Evolutionary conservation across 192 early-diverging fungal genomes (phyloP).

Genomic region (Coemansia sp.): DNA sequence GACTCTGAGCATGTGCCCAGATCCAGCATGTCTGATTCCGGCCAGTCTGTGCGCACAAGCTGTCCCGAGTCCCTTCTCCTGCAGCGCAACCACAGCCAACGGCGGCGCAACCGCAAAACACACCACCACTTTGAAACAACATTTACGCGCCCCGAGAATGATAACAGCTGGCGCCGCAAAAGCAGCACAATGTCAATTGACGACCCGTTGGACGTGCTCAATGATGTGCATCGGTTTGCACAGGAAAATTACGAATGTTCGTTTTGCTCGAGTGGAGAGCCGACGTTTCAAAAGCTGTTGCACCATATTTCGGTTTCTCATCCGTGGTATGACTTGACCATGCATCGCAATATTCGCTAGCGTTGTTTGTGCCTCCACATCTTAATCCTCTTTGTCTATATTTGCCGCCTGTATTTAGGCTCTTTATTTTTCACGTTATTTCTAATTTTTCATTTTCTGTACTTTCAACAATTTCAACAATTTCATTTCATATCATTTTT

Average conservation of each 20-base stretch:
- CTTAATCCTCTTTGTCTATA: neutral
- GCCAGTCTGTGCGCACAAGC: neutral
- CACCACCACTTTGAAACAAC: neutral
- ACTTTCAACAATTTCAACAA: neutral
- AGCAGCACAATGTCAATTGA: constrained; percentile 1
- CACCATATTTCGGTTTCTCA: constrained; percentile 25
- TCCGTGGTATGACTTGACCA: constrained; percentile 41
- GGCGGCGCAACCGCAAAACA: constrained; percentile 5
- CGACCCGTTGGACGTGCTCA: constrained; percentile 4
- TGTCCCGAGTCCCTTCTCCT: constrained; percentile 12
- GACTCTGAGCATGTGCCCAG: neutral
- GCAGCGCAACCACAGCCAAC: constrained; percentile 14
- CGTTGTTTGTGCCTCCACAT: too few relatives aligned
- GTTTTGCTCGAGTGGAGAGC: constrained; percentile 26
- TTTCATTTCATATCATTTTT: neutral
- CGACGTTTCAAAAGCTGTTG: constrained; percentile 27
- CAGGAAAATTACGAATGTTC: constrained; percentile 49
- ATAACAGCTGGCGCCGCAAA: neutral
- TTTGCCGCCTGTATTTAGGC: neutral
- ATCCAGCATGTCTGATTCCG: neutral
- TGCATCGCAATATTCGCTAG: constrained; percentile 37
- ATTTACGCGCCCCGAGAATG: neutral
- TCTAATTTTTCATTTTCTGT: constrained; percentile 2
- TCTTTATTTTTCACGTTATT: neutral
- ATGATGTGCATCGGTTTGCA: constrained; percentile 13